Base-by-base conservation (phyloP, 1,139 yeast species). In the Hansenula sp. region DNA sequence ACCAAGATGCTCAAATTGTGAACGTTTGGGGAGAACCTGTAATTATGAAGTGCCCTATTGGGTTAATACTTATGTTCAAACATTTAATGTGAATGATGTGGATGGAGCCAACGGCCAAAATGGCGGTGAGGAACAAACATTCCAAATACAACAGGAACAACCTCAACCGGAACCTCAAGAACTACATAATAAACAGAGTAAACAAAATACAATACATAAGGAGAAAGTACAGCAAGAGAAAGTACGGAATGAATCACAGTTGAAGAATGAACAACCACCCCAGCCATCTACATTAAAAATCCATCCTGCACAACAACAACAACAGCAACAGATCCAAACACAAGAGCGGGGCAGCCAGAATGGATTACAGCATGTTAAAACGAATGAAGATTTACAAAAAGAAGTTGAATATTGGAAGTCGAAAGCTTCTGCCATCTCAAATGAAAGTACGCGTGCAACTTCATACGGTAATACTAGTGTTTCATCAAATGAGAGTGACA, bases 1-100 rank as follows among this genome's bases (percentile, higher is more conserved):
- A 13, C 55, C 55, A 2, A 12, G 33, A 5, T 52, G 55, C 31
- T 25, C 46, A 4, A 35, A 41, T 10, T 52, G 55, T 34, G 15
- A 21, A 6, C 40, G 36, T 27, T 33, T 47, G 12, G 47, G 46
- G 2, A 40, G 46, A 5, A 39, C 38, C 15, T 51, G 54, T 33
- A 41, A 17, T 11, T 49, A 49, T 32, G 41, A 35, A 5, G 18
- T 47, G 1, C 40, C 51, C 1, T 39, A 43, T 11, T 49, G 52
- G 53, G 48, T 47, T 17, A 44, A 43, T 29, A 24, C 40, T 6
- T 28, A 28, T 11, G 31, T 28, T 6, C 31, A 28, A n/a, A 28
- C 31, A 5, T 28, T 28, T 12, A 34, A 35, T 6, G 30, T 24
- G 9, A 19, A 15, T 13, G 24, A 18, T 6, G 25, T n/a, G 10